Evolutionary conservation across 345 rosid species (phyloP), one percentile per base, ranked within the genome.

Genomic region (Heritiera littoralis): DNA sequence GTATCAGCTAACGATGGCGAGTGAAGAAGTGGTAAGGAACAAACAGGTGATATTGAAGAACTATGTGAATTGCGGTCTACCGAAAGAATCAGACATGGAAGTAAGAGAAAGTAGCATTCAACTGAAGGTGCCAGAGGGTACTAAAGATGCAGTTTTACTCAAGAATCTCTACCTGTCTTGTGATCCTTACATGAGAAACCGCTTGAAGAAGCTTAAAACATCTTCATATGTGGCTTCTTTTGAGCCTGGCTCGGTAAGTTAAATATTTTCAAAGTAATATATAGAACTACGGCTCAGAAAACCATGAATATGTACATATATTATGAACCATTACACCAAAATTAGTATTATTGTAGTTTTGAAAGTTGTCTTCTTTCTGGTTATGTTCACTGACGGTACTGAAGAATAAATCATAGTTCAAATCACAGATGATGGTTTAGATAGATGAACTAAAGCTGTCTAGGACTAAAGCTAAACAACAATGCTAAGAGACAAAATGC

Each of bases 81-180:
- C 83, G 9, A 75, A 77, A 72, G 88, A 87, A 54, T 74, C 83
- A 51, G 83, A 83, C 66, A 68, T 83, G 80, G 56, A 74, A 5
- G 20, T 77, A 68, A 74, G 7, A 3, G 43, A 23, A 14, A 54
- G 20, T 4, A 76, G 55, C 23, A 48, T 79, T 17, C 32, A 32
- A 40, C 76, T 86, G 23, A 54, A 73, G 20, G 71, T 84, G 4
- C 81, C 77, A 38, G 54, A 54, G 40, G 87, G 80, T 15, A 38
- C 84, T 30, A 23, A 59, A 7, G 67, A 72, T 30, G 78, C 79
- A 4, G 40, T 86, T 48, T 58, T 86, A 2, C 66, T 86, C 12
- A 84, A 85, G 83, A 86, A 82, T 75, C 88, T 85, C 6, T 88
- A 82, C 80, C 43, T 85, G 46, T 88, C 88, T 9, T 83, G 87